Evolutionary conservation across 768 basidiomycete species (phyloP).

Genomic region (Mycena vitilis): DNA sequence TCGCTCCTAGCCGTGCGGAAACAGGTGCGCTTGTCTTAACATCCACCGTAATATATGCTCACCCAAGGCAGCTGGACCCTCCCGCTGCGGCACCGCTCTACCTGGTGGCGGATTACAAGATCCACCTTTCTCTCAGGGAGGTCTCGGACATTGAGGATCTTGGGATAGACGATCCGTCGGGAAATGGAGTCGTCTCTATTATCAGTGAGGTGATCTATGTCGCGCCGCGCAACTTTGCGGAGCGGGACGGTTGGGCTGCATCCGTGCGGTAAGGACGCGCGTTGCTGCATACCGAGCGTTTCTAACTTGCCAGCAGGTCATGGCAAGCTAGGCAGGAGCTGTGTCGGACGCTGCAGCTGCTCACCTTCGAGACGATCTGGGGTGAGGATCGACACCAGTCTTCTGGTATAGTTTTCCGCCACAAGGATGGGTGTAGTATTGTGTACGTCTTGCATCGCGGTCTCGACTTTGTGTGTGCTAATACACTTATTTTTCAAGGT

Average conservation of each 20-base stretch:
- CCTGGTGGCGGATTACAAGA: constrained; percentile 69
- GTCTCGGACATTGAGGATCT: constrained; percentile 75
- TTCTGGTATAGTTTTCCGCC: constrained; percentile 9
- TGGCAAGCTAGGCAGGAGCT: constrained; percentile 5
- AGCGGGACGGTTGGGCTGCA: background rate
- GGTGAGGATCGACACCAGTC: background rate
- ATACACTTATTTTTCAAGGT: background rate
- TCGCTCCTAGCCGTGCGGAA: constrained; percentile 77
- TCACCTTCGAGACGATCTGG: constrained; percentile 1
- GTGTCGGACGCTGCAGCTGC: background rate
- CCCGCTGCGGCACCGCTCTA: constrained; percentile 72
- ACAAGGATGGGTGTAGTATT: constrained; percentile 24
- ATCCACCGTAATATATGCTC: background rate
- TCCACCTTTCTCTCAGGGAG: constrained; percentile 80
- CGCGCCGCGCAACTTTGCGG: background rate
- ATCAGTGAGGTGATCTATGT: background rate
- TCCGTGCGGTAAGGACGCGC: background rate
- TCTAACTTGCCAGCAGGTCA: background rate
- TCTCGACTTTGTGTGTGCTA: background rate
- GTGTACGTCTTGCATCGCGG: background rate
- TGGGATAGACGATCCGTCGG: constrained; percentile 62
- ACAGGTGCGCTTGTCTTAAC: constrained; percentile 53
- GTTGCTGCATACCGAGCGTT: background rate
- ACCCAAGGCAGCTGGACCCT: constrained; percentile 65
- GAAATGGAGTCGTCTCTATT: constrained; percentile 63